Base-by-base conservation (phyloP, 179 eudicot genomes). In the Sideroxylon spinosum region DNA sequence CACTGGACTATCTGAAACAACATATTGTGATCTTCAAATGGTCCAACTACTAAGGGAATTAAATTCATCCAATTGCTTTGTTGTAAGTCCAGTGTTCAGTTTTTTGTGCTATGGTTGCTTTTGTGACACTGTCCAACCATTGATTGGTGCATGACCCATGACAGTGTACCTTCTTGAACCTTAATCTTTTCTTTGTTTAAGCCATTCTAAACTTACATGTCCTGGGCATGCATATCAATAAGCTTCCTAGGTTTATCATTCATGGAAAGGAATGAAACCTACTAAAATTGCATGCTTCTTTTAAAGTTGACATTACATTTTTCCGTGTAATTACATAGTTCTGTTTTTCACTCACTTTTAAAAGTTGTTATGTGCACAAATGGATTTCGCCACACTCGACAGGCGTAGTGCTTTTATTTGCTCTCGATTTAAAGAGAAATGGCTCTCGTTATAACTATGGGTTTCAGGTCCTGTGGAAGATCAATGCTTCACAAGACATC, bases 401-500 rank as follows among this genome's bases (percentile, higher is more conserved):
- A 49, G 2, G 23, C 63, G 29, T 53, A 53, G 46, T 66, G 19
- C 4, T 66, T 66, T 29, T 32, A 5, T 59, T 29, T 28, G 26
- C 19, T 26, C 32, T 32, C 28, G 26, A 11, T 17, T 6, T 23
- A 12, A 10, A 11, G 4, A 60, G 23, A 9, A 62, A 62, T 55
- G 44, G 44, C 44, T 37, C 44, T 55, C 32, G 28, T 77, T 61
- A 71, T 76, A 9, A 66, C 62, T 67, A 79, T 68, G 61, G 23
- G 52, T 87, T 72, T 79, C 82, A 95, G 99, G 89, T 86, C 93
- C 76, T 89, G 86, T 79, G 99, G 99, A 84, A 90, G 96, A 86
- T 93, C 99, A 78, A 95, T 95, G 99, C 84, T 92, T 85, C 99
- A 95, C 81, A 95, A 95, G 86, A 86, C 70, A 87, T 80, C 99